These are phyloP conservation scores for Penicillium lividum DNA, from an alignment of 495 filamentous ascomycete species.

Conservation along the genomic window DNA sequence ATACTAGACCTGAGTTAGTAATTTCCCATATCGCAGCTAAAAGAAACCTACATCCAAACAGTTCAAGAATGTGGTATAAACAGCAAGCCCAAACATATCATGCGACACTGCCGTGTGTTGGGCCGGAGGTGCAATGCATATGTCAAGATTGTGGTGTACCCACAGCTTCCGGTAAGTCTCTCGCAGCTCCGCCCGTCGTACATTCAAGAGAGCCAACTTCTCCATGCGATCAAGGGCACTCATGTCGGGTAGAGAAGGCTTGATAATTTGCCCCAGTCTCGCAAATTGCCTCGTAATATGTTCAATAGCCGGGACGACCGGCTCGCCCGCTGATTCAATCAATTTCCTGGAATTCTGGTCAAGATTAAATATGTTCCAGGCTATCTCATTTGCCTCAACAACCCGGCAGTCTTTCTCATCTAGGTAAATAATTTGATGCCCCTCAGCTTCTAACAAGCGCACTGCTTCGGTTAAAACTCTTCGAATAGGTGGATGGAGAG, in stretches of 20 bases:
- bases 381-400: constrained; percentile 18
- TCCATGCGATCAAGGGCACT: constrained; percentile 17
- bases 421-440: constrained; percentile 42
- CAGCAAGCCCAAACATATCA: constrained; percentile 43
- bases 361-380: constrained; percentile 22
- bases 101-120: constrained; percentile 47
- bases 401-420: constrained; percentile 17
- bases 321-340: constrained; percentile 20
- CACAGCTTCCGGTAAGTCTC: constrained; percentile 35
- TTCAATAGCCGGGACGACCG: constrained; percentile 19
- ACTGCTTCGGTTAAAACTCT: constrained; percentile 48
- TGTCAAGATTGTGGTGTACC: constrained; percentile 39
- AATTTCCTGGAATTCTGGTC: constrained; percentile 17
- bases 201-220: constrained; percentile 21
- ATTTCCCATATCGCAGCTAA: background rate
- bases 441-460: constrained; percentile 43
- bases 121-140: constrained; percentile 39
- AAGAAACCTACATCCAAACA: constrained; percentile 42
- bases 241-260: constrained; percentile 14
- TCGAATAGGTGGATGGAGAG: constrained; percentile 50
- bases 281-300: constrained; percentile 12
- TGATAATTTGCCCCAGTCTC: constrained; percentile 1
- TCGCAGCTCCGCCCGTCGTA: constrained; percentile 17
- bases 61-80: constrained; percentile 47
- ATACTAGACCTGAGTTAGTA: constrained; percentile 25